Evolutionary conservation across 2,329 filamentous ascomycete species (phyloP), one percentile per base, ranked within the genome.

Genomic region (Fusarium fujikuroi): DNA sequence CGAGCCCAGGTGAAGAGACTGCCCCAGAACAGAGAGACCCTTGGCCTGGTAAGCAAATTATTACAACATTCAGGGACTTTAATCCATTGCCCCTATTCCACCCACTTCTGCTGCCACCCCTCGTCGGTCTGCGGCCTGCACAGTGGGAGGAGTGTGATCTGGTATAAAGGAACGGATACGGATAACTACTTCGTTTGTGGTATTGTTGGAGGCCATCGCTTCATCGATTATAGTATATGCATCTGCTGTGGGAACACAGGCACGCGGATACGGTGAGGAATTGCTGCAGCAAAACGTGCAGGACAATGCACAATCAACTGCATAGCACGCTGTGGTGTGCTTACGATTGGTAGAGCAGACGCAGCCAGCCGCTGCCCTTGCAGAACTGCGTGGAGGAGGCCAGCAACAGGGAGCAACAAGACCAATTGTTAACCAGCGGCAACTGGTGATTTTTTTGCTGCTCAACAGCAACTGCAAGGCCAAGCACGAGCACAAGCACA

Each of bases 321-420:
- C 46, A 60, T 60, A 56, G 59, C 65, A 73, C 65, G 56, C 42
- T 76, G 67, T 62, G 66, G 63, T 75, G 62, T 58, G 72, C 63
- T 49, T 59, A 46, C 61, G 54, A 76, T 76, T 76, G 75, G 74
- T 37, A 75, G 70, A 72, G 61, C 63, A 76, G 70, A 76, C 75
- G 74, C 70, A 76, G 67, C 68, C 72, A 75, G 70, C 75, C 75
- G 73, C 75, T 75, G 70, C 75, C 75, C 75, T 76, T 76, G 75
- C 75, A 76, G 74, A 63, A 73, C 18, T 64, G 53, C 40, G 50
- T 61, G 56, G 52, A 57, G 47, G 64, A 60, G 72, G 72, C 68
- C 71, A 72, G 68, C 60, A 60, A 56, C 50, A 50, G 52, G 58
- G 60, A 53, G 47, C 16, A 30, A 36, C 42, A 42, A 61, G 53